These are phyloP conservation scores for Globisporangium lucens DNA, from an alignment of 352 stramenopile species.

Conservation along the genomic window DNA sequence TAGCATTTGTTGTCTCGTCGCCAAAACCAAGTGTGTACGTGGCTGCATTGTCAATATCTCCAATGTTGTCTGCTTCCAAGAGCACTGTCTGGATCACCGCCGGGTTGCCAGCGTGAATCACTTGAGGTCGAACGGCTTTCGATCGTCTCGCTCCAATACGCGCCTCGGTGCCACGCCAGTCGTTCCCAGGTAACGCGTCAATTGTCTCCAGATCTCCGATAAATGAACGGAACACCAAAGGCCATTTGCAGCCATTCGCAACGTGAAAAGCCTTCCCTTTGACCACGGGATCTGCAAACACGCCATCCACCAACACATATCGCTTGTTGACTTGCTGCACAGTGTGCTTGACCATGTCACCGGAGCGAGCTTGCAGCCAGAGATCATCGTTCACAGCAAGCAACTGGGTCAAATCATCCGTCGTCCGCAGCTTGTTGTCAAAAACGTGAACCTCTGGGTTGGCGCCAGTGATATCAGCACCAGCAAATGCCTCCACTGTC, in stretches of 20 bases:
- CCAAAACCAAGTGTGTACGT: constrained; percentile 57
- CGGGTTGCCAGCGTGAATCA: constrained; percentile 52
- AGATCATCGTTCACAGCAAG: constrained; percentile 40
- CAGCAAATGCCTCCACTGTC: constrained; percentile 31
- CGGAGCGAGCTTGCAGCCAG: constrained; percentile 43
- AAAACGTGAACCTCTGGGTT: constrained; percentile 44
- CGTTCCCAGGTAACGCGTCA: constrained; percentile 51
- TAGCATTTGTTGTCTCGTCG: constrained; percentile 30
- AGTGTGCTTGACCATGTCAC: constrained; percentile 49
- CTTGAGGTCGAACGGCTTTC: constrained; percentile 32
- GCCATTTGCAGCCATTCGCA: constrained; percentile 52
- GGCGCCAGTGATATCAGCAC: constrained; percentile 27
- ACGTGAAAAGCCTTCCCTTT: constrained; percentile 32
- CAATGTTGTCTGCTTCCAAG: constrained; percentile 31
- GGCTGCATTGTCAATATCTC: constrained; percentile 25
- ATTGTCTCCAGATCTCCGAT: constrained; percentile 49
- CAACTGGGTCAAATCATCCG: constrained; percentile 39
- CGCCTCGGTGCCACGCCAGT: constrained; percentile 55
- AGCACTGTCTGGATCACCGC: constrained; percentile 50
- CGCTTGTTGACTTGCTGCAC: constrained; percentile 25
- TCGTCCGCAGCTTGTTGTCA: constrained; percentile 64
- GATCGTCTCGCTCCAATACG: constrained; percentile 46
- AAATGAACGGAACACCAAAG: constrained; percentile 70
- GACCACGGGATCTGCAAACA: constrained; percentile 41
- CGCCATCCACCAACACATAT: constrained; percentile 46